Conservation (phyloP, 495 filamentous ascomycete genomes). For the Rhypophila decipiens region DNA sequence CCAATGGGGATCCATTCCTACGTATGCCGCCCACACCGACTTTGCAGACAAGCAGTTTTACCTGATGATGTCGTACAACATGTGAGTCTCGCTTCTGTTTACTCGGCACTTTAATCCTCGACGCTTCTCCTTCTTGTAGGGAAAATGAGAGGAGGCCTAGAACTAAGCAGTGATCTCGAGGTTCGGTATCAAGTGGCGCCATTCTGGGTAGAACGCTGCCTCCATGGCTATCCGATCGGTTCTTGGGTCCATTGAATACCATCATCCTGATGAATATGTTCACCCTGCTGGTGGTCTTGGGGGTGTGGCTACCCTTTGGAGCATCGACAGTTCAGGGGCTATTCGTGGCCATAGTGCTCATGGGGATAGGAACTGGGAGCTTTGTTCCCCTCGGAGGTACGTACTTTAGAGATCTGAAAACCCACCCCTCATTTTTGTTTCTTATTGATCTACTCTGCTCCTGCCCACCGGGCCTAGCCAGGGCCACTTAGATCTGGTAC, state of each 20-base stretch:
- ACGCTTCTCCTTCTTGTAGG: neutral
- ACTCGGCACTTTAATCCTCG: neutral
- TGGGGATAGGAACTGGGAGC: conserved; percentile 25
- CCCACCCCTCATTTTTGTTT: neutral
- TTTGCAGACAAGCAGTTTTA: conserved; percentile 21
- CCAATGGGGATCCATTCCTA: conserved; percentile 27
- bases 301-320: conserved; percentile 21
- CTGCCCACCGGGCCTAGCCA: neutral
- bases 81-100: conserved; percentile 11
- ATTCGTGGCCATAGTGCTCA: conserved; percentile 15
- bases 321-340: conserved; percentile 9
- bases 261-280: conserved; percentile 20
- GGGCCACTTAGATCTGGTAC: neutral
- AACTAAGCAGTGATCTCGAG: neutral
- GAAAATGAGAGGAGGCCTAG: neutral
- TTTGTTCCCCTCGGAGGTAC: conserved; percentile 25
- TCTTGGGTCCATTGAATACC: conserved; percentile 22
- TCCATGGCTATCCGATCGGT: conserved; percentile 18
- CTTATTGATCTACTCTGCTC: neutral
- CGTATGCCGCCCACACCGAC: conserved; percentile 18
- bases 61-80: conserved; percentile 28
- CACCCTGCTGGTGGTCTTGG: conserved; percentile 15
- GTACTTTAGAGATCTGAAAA: neutral
- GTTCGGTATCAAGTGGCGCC: conserved; percentile 15
- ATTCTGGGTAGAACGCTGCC: conserved; percentile 21